Conservation (phyloP, 805 yeast genomes). For the Kodamaea kaohsiungensis region DNA sequence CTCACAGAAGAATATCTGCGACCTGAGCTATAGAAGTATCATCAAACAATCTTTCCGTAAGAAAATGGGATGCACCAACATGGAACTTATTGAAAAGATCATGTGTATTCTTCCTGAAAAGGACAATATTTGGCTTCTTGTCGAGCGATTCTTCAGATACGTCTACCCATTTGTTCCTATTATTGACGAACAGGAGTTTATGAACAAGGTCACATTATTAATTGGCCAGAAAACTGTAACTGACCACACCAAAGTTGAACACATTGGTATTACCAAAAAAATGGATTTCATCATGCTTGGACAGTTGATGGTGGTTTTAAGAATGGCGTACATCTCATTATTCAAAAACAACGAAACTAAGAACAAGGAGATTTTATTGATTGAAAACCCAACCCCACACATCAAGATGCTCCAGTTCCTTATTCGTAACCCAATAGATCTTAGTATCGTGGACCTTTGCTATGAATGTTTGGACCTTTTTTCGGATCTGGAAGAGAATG, state of each 20-base stretch:
- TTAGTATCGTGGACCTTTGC: constrained; percentile 18
- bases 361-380: constrained; percentile 11
- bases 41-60: constrained; percentile 10
- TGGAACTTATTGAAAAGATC: constrained; percentile 8
- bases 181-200: constrained; percentile 22
- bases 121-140: constrained; percentile 18
- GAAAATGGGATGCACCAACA: neutral
- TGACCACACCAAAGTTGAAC: constrained; percentile 26
- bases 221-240: constrained; percentile 15
- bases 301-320: constrained; percentile 30
- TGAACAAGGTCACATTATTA: constrained; percentile 15
- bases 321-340: constrained; percentile 35
- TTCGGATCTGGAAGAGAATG: constrained; percentile 9
- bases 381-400: constrained; percentile 15
- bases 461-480: constrained; percentile 13
- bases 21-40: constrained; percentile 5
- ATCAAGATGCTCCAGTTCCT: constrained; percentile 19
- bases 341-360: constrained; percentile 19
- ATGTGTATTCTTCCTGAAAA: constrained; percentile 16
- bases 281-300: constrained; percentile 35
- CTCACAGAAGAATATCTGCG: neutral
- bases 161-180: constrained; percentile 21
- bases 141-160: constrained; percentile 18
- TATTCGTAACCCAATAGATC: constrained; percentile 19
- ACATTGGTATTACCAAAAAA: constrained; percentile 25